Percentiles rank a stretch among this genome's conserved stretches.
Evolutionary conservation across 2,329 filamentous ascomycete species (phyloP).

Genomic region (Trichoderma sp.): DNA sequence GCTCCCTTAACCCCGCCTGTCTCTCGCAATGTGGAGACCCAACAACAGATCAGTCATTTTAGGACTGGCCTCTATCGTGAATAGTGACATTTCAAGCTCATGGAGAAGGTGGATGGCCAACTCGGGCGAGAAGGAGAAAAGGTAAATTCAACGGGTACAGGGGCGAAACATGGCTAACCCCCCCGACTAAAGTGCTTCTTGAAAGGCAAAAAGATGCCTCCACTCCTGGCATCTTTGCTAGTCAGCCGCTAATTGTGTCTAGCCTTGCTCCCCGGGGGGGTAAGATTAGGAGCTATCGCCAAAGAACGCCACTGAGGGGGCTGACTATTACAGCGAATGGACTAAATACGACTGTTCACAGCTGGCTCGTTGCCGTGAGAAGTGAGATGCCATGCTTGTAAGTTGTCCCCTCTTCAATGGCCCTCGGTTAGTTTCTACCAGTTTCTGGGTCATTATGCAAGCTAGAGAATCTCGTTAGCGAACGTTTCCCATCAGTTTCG

Average conservation of each 20-base stretch:
- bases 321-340: neutral
- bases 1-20: slow-evolving; percentile 13
- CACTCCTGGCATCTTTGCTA: slow-evolving; percentile 5
- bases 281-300: slow-evolving; percentile 7
- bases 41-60: neutral
- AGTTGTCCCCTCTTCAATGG: neutral
- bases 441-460: neutral
- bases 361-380: slow-evolving; percentile 10
- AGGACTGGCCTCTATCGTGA: neutral
- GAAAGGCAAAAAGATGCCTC: neutral
- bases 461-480: slow-evolving; percentile 9
- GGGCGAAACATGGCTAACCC: slow-evolving; percentile 4
- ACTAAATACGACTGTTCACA: neutral
- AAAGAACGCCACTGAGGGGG: slow-evolving; percentile 14
- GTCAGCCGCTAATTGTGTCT: slow-evolving; percentile 3
- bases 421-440: neutral
- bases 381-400: neutral
- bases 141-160: slow-evolving; percentile 12
- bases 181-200: neutral
- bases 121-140: neutral
- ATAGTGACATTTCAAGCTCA: neutral
- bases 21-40: slow-evolving; percentile 4
- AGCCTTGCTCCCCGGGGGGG: neutral
- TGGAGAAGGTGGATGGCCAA: neutral
- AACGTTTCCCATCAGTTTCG: neutral